Base-by-base conservation (phyloP, 306 rosid species). In the Fragaria nilgerrensis region DNA sequence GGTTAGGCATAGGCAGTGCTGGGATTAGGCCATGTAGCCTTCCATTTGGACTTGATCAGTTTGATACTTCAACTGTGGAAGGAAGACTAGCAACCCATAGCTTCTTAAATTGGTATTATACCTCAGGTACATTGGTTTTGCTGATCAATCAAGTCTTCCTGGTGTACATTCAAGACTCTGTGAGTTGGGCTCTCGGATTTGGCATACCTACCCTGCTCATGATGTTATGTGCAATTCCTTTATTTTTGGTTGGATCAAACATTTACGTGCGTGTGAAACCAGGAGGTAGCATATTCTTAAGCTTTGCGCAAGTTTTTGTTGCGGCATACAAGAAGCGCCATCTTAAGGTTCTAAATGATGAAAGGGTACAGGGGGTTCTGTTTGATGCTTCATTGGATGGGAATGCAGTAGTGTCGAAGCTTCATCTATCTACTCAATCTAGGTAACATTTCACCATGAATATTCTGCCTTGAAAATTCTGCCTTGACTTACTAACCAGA, bases 11-110 rank as follows among this genome's bases (percentile, higher is more conserved):
- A 14, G 97, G 98, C 2, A 65, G 87, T 1, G 92, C 84, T 3
- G 97, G 98, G 5, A 87, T 94, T 71, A 75, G 92, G 32, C 97
- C 96, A n/a, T 94, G 98, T 25, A 90, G 95, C 17, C 82, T 90
- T n/a, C 93, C 98, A 0, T 92, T 94, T 77, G 96, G 97, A 0
- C 87, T 90, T 0, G 97, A 94, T 36, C 98, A 92, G 47, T 94
- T 94, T 25, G 97, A 93, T 14, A 82, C 87, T 2, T 65, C 89
- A 1, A 88, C 96, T 0, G 86, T 82, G 0, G 82, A 86, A 77
- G 98, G 98, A 1, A 81, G 84, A 34, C 82, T 84, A 81, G 92
- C 94, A 32, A 82, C 87, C 45, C 80, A 77, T 7, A 90, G 96
- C 80, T 91, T 84, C 77, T 91, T 90, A 19, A 94, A 94, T 47